A percentile compares a stretch with the other conserved stretches of the same genome.
Evolutionary conservation across 139 green algal species (phyloP).

Genomic region (Closterium sp.): DNA sequence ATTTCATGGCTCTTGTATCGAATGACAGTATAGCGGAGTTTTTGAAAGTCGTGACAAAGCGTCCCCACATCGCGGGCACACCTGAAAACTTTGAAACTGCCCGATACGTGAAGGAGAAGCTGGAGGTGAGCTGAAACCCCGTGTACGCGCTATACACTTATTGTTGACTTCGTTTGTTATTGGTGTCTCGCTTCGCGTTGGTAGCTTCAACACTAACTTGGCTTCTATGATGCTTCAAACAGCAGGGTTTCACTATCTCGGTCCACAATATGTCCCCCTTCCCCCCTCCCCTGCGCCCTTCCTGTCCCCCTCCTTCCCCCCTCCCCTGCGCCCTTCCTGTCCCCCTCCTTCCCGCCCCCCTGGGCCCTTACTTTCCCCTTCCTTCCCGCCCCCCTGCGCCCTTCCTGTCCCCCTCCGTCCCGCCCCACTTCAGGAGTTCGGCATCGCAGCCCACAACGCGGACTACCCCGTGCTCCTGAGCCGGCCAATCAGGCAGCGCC

Average conservation of each 20-base stretch:
- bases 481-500: not conserved
- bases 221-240: not conserved
- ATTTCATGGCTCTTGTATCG: not conserved
- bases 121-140: conserved; percentile 5
- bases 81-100: not conserved
- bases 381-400: not conserved
- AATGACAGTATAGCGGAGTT: not conserved
- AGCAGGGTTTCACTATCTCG: not conserved
- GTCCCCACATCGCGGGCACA: not conserved
- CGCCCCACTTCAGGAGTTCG: not conserved
- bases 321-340: not conserved
- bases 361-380: not conserved
- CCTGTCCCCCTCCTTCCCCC: not conserved
- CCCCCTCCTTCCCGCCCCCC: not conserved
- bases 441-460: not conserved
- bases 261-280: not conserved
- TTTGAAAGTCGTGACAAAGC: not conserved
- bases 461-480: not conserved
- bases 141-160: not conserved
- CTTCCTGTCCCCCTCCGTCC: not conserved
- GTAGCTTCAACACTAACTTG: not conserved
- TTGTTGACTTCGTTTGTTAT: not conserved
- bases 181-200: too few species aligned
- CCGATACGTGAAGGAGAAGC: not conserved
- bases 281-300: not conserved